Conservation (phyloP, 148 eudicot species). For the Linanthus parryae region DNA sequence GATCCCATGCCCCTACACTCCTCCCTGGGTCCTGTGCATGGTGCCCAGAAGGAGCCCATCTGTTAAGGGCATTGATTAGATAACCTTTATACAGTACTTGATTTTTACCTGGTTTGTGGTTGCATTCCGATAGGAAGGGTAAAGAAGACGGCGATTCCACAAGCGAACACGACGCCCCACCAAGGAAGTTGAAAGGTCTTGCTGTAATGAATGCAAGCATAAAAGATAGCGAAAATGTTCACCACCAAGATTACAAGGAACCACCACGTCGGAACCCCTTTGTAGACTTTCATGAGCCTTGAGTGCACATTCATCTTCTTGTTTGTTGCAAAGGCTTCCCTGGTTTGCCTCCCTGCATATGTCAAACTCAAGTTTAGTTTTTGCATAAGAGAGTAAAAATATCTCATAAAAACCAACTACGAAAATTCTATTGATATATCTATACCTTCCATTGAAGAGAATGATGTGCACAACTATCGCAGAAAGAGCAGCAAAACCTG, state of each 20-base stretch:
- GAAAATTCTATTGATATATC: neutral
- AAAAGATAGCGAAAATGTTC: conserved; percentile 33
- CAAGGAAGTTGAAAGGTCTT: conserved; percentile 60
- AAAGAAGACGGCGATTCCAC: conserved; percentile 42
- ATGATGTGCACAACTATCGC: conserved; percentile 40
- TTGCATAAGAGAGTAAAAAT: too few species aligned
- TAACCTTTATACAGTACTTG: too few species aligned
- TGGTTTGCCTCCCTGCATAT: conserved; percentile 41
- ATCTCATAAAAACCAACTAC: too few species aligned
- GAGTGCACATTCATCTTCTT: conserved; percentile 48
- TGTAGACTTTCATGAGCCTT: conserved; percentile 55
- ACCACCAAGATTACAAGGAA: conserved; percentile 33
- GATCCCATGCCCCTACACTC: too few species aligned
- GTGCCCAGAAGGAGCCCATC: too few species aligned
- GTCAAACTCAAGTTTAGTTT: too few species aligned
- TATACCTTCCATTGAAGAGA: conserved; percentile 46
- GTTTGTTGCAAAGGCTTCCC: conserved; percentile 31
- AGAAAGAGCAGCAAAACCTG: conserved; percentile 34
- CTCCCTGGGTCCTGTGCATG: too few species aligned
- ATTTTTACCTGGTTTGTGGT: conserved; percentile 86
- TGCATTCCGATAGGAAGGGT: conserved; percentile 77
- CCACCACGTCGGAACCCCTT: conserved; percentile 75
- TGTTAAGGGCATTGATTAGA: too few species aligned
- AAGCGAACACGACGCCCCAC: conserved; percentile 77
- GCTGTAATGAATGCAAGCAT: conserved; percentile 40